Evolutionary conservation across 164 flowering plant species (phyloP).

Genomic region (Berberis thunbergii): DNA sequence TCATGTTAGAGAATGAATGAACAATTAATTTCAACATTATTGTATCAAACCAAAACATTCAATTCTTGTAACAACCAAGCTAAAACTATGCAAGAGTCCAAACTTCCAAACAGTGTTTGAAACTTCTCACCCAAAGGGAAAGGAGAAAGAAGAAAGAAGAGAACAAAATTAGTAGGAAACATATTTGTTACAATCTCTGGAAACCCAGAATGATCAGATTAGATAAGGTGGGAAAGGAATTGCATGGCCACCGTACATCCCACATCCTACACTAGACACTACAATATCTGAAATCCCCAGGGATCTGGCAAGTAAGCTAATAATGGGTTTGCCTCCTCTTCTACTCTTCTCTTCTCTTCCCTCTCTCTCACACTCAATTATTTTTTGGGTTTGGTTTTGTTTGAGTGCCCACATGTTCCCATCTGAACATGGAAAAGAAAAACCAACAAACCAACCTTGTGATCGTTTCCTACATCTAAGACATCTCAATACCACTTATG

Average conservation of each 20-base stretch:
- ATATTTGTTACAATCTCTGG: not conserved
- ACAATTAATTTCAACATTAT: too few relatives aligned
- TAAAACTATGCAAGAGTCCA: too few relatives aligned
- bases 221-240: not conserved
- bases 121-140: not conserved
- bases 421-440: slow-evolving; percentile 1
- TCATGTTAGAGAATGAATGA: too few relatives aligned
- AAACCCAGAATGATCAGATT: not conserved
- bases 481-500: too few relatives aligned
- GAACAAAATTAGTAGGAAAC: not conserved
- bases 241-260: not conserved
- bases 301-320: not conserved
- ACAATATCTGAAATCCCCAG: not conserved
- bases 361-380: not conserved
- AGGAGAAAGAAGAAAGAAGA: too few relatives aligned
- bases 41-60: too few relatives aligned
- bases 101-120: too few relatives aligned
- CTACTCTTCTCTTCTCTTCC: not conserved
- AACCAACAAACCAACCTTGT: not conserved
- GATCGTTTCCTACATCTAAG: too few relatives aligned
- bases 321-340: not conserved
- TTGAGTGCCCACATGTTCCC: slow-evolving; percentile 10
- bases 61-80: too few relatives aligned
- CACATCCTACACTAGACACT: not conserved
- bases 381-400: not conserved